Evolutionary conservation across 306 rosid species (phyloP).

Genomic region (Corylus heterophylla): DNA sequence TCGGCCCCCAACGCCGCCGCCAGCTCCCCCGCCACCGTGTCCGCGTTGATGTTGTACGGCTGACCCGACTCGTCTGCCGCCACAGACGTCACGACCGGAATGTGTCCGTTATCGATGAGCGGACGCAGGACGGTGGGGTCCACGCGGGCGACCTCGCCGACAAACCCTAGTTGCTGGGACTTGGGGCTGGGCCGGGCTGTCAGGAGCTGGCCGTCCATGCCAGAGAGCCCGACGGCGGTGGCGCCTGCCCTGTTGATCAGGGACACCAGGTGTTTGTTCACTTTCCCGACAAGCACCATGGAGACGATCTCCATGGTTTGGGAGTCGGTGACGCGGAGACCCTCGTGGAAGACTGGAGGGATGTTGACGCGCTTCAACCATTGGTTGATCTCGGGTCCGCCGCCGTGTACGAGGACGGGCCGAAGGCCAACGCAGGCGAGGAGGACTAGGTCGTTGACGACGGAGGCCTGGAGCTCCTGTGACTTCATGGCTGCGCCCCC

Average conservation of each 20-base stretch:
- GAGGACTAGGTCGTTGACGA: constrained; percentile 90
- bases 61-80: constrained; percentile 81
- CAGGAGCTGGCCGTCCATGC: constrained; percentile 71
- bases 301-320: constrained; percentile 93
- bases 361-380: constrained; percentile 89
- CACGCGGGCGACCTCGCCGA: constrained; percentile 71
- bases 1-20: constrained; percentile 92
- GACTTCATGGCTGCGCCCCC: constrained; percentile 99
- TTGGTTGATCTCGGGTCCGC: constrained; percentile 90
- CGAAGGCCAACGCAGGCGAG: constrained; percentile 88
- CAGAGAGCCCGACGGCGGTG: constrained; percentile 82
- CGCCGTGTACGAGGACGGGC: constrained; percentile 86
- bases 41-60: constrained; percentile 84
- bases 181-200: constrained; percentile 77
- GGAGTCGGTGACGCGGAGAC: constrained; percentile 85
- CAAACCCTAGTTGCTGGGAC: constrained; percentile 69
- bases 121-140: constrained; percentile 66
- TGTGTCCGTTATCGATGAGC: constrained; percentile 54
- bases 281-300: constrained; percentile 92
- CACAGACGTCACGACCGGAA: constrained; percentile 87
- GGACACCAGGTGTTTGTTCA: constrained; percentile 76
- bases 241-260: constrained; percentile 77
- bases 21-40: constrained; percentile 83
- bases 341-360: constrained; percentile 73
- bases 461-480: constrained; percentile 69